Percentiles rank a stretch among this genome's conserved stretches.
phyloP scores from a whole-genome alignment of 2,329 filamentous ascomycete species.

The Myriangium duriaei region DNA sequence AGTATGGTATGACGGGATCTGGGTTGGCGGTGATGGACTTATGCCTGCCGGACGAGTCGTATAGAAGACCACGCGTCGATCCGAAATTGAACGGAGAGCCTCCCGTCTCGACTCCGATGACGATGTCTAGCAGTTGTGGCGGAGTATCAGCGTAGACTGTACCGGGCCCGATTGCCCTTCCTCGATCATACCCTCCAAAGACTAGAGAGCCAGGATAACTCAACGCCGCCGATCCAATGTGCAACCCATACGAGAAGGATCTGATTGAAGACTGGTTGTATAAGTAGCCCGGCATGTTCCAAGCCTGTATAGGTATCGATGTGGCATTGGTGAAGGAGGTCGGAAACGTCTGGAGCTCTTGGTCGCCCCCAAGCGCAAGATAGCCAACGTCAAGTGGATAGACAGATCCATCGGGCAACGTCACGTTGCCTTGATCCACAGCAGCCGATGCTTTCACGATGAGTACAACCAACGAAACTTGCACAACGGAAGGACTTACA shows the following conservation, averaged over 20 bases:
- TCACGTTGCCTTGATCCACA: not conserved
- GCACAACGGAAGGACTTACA: no score
- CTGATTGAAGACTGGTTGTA: slow-evolving; percentile 14
- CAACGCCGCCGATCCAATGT: slow-evolving; percentile 22
- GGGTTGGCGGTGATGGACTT: no score
- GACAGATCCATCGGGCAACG: not conserved
- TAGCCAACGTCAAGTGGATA: not conserved
- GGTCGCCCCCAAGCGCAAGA: not conserved
- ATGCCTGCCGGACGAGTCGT: not conserved
- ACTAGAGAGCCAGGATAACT: slow-evolving; percentile 20
- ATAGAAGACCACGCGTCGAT: not conserved
- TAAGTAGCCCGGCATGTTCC: slow-evolving; percentile 8
- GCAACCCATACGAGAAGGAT: slow-evolving; percentile 22
- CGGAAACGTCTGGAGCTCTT: no score
- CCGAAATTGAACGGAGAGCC: slow-evolving; percentile 8
- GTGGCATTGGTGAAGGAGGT: no score
- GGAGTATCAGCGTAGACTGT: slow-evolving; percentile 14
- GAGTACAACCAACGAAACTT: no score
- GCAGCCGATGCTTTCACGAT: no score
- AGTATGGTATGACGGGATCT: not conserved
- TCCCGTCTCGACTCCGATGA: slow-evolving; percentile 16
- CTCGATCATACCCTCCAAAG: slow-evolving; percentile 26
- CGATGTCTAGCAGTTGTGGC: slow-evolving; percentile 9
- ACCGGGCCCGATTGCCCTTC: slow-evolving; percentile 19
- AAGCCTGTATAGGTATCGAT: no score